Base-by-base conservation (phyloP, 2,329 filamentous ascomycete genomes). In the Helotiales sp. region DNA sequence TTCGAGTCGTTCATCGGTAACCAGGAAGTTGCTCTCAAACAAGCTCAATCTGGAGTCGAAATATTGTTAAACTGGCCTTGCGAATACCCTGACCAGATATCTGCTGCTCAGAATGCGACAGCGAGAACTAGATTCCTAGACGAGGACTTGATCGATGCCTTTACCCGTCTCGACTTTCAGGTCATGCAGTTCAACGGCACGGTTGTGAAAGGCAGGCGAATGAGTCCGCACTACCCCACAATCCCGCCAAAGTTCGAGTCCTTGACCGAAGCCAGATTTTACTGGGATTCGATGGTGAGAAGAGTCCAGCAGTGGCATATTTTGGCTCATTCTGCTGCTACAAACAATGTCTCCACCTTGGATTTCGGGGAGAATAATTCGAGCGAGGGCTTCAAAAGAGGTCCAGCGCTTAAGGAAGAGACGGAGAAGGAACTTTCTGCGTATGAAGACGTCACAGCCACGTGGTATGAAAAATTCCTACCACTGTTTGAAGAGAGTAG, bases 1-100 rank as follows among this genome's bases (percentile, higher is more conserved):
- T 59, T 59, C 25, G 57, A 61, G 25, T 58, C 40, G 30, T 61
- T 52, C 24, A 33, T 58, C 2, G 58, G 58, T 3, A 58, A 61
- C 19, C 51, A 61, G 33, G 47, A 61, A 42, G 10, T 22, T 5
- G 58, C 58, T 2, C 34, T 61, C 9, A 30, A 19, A 1, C 58
- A 61, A 47, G 52, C 55, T 3, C 27, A 52, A 42, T 13, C 48
- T 12, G 58, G 51, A 3, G 25, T 61, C 17, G 34, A 54, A 22
- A 31, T 61, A 2, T 33, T 61, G 19, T 33, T 55, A n/a, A 22
- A 36, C 2, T 54, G 36, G 34, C 25, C 17, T 2, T 55, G 49
- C 33, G n/a, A n/a, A n/a, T 55, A 31, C 24, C 22, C 19, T 13
- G 13, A 29, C 6, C 31, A 48, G 42, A 24, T 38, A 13, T 17